Evolutionary conservation across 768 basidiomycete species (phyloP), one percentile per base, ranked within the genome.

Genomic region (Boletus speciosus): DNA sequence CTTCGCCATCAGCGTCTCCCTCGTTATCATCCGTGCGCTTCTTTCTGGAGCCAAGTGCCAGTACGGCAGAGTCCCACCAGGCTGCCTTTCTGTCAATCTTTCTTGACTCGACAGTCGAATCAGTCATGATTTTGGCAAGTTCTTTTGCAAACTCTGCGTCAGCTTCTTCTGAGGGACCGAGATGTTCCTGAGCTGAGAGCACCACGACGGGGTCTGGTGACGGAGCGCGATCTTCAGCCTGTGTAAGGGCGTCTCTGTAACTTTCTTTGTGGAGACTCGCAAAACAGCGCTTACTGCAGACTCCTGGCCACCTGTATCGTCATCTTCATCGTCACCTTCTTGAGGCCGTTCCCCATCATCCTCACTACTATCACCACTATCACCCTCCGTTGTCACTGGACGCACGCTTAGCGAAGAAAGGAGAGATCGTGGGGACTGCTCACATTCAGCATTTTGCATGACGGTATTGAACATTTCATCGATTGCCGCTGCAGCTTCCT

Each of bases 111-210:
- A 81, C 73, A 16, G 92, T 90, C 15, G 83, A 86, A 61, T 96
- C 93, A 1, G 90, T 93, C 45, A 98, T 85, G 75, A 99, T 85
- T 74, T 90, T 98, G 3, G 96, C 93, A 19, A 99, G 81, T 68
- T 98, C 97, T 68, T 93, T 93, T 9, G 88, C 90, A 64, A 99
- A 99, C 34, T 95, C 96, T 2, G 85, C 89, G 44, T 96, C 90
- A 19, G 89, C 93, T 65, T 95, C 93, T 59, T 92, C 87, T 9
- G 88, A 84, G 1, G 91, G 89, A 7, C 92, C 93, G 38, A 91
- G 75, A 52, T 78, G 76, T 64, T 94, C 92, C 60, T 87, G 83
- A 29, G 78, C 72, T 29, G 85, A 83, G 34, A 86, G 80, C 40
- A 93, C 78, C 11, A 93, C 79, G 11, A 88, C 81, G 46, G 84